Evolutionary conservation across 2,329 filamentous ascomycete genomes (phyloP).

Genomic region (Graphium sp.): DNA sequence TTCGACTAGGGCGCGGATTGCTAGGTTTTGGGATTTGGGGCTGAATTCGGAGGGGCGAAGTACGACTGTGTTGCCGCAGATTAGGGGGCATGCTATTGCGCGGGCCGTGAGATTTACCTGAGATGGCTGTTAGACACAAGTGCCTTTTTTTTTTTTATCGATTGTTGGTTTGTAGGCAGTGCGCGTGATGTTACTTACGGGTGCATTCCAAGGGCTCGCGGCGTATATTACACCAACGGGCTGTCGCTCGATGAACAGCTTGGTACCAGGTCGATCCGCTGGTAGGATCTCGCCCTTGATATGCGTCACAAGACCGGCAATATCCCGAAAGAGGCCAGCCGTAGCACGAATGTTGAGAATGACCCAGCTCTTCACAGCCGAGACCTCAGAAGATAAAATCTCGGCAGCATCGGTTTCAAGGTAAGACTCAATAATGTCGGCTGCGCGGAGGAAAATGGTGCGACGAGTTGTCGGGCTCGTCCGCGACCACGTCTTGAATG

Average conservation of each 20-base stretch:
- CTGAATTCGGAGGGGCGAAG: constrained; percentile 45
- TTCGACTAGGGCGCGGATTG: constrained; percentile 38
- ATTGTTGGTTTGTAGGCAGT: constrained; percentile 1
- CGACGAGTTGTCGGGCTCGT: constrained; percentile 37
- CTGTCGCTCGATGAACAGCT: constrained; percentile 46
- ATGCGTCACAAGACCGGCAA: constrained; percentile 19
- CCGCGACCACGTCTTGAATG: constrained; percentile 45
- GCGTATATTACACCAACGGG: constrained; percentile 52
- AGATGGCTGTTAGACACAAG: no score
- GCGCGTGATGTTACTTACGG: constrained; percentile 5
- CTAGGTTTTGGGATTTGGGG: constrained; percentile 37
- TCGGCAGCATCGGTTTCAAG: constrained; percentile 17
- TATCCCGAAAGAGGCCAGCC: constrained; percentile 19
- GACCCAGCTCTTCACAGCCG: constrained; percentile 12
- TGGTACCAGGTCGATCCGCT: constrained; percentile 25
- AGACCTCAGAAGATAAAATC: constrained; percentile 14
- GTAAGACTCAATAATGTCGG: constrained; percentile 37
- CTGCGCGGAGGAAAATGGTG: constrained; percentile 44
- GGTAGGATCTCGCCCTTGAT: constrained; percentile 18
- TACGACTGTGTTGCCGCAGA: constrained; percentile 42
- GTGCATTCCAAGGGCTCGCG: constrained; percentile 50
- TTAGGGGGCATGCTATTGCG: constrained; percentile 29
- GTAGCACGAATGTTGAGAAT: constrained; percentile 18
- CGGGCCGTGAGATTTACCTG: constrained; percentile 11
- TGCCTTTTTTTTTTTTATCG: background rate